These are phyloP conservation scores for Penicillium olsonii DNA, from an alignment of 2,329 filamentous ascomycete genomes.

Conservation along the genomic window DNA sequence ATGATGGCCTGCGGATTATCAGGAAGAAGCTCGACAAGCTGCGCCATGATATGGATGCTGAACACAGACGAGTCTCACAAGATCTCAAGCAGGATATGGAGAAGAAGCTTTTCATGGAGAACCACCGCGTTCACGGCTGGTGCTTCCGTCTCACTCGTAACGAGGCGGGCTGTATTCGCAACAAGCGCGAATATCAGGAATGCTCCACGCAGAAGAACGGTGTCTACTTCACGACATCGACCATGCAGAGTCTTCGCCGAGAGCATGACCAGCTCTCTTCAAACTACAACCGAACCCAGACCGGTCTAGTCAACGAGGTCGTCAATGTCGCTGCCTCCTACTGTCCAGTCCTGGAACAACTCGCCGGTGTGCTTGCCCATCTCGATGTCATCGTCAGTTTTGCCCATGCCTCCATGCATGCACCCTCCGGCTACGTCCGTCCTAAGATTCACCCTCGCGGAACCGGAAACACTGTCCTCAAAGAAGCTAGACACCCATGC, in stretches of 20 bases:
- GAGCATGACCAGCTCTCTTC: slow-evolving; percentile 93
- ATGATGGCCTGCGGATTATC: slow-evolving; percentile 84
- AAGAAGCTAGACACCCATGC: slow-evolving; percentile 91
- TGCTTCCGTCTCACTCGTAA: slow-evolving; percentile 90
- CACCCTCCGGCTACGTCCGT: slow-evolving; percentile 85
- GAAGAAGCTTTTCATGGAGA: slow-evolving; percentile 98
- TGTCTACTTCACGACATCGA: slow-evolving; percentile 92
- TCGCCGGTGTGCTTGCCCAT: slow-evolving; percentile 86
- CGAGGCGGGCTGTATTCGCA: slow-evolving; percentile 90
- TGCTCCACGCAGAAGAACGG: slow-evolving; percentile 99
- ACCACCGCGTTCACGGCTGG: slow-evolving; percentile 93
- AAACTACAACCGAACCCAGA: slow-evolving; percentile 94
- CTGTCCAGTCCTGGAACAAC: slow-evolving; percentile 83
- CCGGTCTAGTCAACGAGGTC: slow-evolving; percentile 86
- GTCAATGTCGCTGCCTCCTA: slow-evolving; percentile 93
- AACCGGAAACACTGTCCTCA: slow-evolving; percentile 83
- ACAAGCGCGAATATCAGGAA: slow-evolving; percentile 86
- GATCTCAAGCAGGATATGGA: slow-evolving; percentile 91
- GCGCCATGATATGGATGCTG: slow-evolving; percentile 76
- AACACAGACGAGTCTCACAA: slow-evolving; percentile 73
- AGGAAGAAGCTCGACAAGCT: slow-evolving; percentile 86
- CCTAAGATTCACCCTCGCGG: slow-evolving; percentile 89
- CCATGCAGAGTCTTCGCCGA: slow-evolving; percentile 74
- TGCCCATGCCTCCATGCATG: slow-evolving; percentile 89
- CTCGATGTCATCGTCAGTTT: slow-evolving; percentile 94